phyloP scores from a whole-genome alignment of 108 stramenopile genomes.

The Cyclotella atomus region DNA sequence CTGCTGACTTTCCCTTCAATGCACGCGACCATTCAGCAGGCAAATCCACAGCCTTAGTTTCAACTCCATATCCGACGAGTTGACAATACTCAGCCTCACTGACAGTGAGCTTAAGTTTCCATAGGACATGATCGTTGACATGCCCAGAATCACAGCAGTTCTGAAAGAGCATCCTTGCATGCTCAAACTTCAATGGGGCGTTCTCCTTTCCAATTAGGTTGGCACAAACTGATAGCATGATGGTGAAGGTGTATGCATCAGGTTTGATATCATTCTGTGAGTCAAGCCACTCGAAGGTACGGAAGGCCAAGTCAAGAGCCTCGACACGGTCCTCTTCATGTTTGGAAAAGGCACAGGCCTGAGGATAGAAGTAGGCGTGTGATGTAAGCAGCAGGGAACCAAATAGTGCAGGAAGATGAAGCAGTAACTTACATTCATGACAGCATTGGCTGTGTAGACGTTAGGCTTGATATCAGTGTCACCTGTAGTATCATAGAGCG shows the following conservation, averaged over 20 bases:
- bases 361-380: constrained; percentile 3
- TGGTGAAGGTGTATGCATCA: constrained; percentile 91
- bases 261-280: constrained; percentile 74
- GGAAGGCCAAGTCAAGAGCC: constrained; percentile 81
- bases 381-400: not conserved
- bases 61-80: constrained; percentile 64
- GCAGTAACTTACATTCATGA: constrained; percentile 56
- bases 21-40: constrained; percentile 75
- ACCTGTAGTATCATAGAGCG: constrained; percentile 43
- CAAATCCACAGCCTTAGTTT: constrained; percentile 60
- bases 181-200: constrained; percentile 48
- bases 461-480: constrained; percentile 58
- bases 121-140: constrained; percentile 87
- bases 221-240: constrained; percentile 84
- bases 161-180: constrained; percentile 75
- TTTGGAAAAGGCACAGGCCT: constrained; percentile 81
- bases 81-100: constrained; percentile 74
- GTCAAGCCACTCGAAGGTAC: constrained; percentile 82
- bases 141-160: constrained; percentile 80
- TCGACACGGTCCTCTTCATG: constrained; percentile 50
- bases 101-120: constrained; percentile 83
- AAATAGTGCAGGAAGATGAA: not conserved
- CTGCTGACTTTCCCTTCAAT: constrained; percentile 41
- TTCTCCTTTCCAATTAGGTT: constrained; percentile 85
- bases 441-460: constrained; percentile 61